A percentile compares a stretch with the other conserved stretches of the same genome.
These are phyloP conservation scores for Exophiala sideris DNA, from an alignment of 2,329 filamentous ascomycete species.

Conservation along the genomic window DNA sequence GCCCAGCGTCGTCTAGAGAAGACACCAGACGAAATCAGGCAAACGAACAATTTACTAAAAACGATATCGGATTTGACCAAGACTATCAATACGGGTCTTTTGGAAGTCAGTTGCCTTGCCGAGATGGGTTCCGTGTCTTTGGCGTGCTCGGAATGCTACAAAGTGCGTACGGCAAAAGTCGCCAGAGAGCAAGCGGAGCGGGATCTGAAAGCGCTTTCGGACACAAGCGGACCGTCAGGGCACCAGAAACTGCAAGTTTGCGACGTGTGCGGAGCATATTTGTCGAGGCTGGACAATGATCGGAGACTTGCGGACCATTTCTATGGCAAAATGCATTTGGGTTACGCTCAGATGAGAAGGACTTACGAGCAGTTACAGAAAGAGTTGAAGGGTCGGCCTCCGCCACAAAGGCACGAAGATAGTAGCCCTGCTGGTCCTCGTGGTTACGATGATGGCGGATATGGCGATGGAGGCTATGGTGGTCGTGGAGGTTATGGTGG, in stretches of 20 bases:
- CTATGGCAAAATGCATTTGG: constrained; percentile 98
- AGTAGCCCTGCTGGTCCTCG: constrained; percentile 37
- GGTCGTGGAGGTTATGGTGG: constrained; percentile 48
- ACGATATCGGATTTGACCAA: constrained; percentile 75
- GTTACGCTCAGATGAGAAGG: constrained; percentile 97
- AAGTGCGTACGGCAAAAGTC: constrained; percentile 73
- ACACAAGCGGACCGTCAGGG: constrained; percentile 87
- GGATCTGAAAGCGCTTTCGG: constrained; percentile 83
- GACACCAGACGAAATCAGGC: constrained; percentile 84
- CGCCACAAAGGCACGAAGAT: constrained; percentile 50
- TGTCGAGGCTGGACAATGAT: constrained; percentile 90
- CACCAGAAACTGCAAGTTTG: constrained; percentile 99
- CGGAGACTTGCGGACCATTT: constrained; percentile 92
- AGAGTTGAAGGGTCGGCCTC: constrained; percentile 72
- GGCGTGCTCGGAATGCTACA: constrained; percentile 84
- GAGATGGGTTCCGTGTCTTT: constrained; percentile 76
- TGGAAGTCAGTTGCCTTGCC: constrained; percentile 82
- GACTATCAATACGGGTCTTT: constrained; percentile 75
- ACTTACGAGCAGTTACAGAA: constrained; percentile 82
- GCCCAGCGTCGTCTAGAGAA: constrained; percentile 91
- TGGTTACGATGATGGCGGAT: constrained; percentile 48
- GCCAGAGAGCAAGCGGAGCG: constrained; percentile 80
- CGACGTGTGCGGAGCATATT: constrained; percentile 95
- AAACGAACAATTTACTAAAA: constrained; percentile 87
- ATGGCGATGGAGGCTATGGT: constrained; percentile 51